Evolutionary conservation across 441 rosid genomes (phyloP).

Genomic region (Cnidoscolus chayamansa): DNA sequence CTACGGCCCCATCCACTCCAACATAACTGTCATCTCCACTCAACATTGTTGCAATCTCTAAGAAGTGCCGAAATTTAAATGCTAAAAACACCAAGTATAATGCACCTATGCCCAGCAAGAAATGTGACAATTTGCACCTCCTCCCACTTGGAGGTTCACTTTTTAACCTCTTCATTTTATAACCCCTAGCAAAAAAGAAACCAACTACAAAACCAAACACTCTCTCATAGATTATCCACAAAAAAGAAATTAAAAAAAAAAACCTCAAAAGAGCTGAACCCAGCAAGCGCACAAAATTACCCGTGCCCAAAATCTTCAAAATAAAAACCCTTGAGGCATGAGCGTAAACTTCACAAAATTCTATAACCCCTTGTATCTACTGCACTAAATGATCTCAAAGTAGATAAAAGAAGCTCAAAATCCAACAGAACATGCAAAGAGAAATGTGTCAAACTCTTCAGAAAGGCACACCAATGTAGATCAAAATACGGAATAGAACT

Average conservation of each 20-base stretch:
- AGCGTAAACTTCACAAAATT: conserved; percentile 4
- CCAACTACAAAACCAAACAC: conserved; percentile 19
- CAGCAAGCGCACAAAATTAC: neutral
- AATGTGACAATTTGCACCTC: conserved; percentile 76
- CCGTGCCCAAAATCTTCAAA: conserved; percentile 9
- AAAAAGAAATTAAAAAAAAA: neutral
- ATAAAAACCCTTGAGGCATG: neutral
- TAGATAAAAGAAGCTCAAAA: neutral
- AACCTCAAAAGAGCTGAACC: neutral
- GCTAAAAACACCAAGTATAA: conserved; percentile 74
- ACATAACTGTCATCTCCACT: conserved; percentile 62
- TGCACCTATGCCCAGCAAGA: conserved; percentile 54
- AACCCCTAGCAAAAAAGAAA: conserved; percentile 16
- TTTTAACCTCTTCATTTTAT: conserved; percentile 71
- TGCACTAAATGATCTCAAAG: neutral
- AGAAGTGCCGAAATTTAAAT: conserved; percentile 72
- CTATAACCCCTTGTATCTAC: neutral
- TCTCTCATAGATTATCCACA: conserved; percentile 15
- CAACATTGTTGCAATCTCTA: conserved; percentile 60
- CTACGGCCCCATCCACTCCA: conserved; percentile 43
- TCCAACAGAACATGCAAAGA: conserved; percentile 4
- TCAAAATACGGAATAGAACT: conserved; percentile 11
- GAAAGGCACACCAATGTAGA: conserved; percentile 13
- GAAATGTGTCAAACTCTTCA: conserved; percentile 8
- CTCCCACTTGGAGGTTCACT: conserved; percentile 48